phyloP scores from a whole-genome alignment of 2,329 filamentous ascomycete species.

The Exophiala alcalophila region DNA sequence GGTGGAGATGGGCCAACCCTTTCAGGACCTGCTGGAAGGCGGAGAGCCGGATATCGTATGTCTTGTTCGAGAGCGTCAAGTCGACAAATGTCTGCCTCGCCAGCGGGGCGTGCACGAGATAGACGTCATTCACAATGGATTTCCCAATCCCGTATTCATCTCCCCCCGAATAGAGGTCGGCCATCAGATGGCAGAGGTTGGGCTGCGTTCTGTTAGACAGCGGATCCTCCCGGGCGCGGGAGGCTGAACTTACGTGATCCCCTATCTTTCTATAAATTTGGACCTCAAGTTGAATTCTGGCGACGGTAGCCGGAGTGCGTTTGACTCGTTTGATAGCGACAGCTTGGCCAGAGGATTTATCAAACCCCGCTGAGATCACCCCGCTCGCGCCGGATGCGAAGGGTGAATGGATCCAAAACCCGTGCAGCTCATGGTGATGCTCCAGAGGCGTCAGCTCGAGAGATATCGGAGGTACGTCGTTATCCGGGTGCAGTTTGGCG shows the following conservation, averaged over 20 bases:
- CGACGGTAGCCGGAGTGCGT: constrained; percentile 7
- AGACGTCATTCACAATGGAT: constrained; percentile 16
- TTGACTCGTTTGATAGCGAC: constrained; percentile 19
- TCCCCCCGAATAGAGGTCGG: constrained; percentile 12
- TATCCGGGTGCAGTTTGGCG: constrained; percentile 2
- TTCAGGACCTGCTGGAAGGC: constrained; percentile 87
- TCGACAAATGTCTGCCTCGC: constrained; percentile 14
- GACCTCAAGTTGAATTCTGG: constrained; percentile 10
- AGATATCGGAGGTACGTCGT: constrained; percentile 11
- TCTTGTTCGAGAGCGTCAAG: constrained; percentile 5
- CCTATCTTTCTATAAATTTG: constrained; percentile 9
- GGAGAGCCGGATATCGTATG: constrained; percentile 5
- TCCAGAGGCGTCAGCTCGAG: constrained; percentile 15
- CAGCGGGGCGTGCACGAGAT: constrained; percentile 14
- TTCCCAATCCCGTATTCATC: constrained; percentile 13
- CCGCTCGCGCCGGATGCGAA: constrained; percentile 15
- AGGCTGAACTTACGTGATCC: constrained; percentile 8
- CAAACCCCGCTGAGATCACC: constrained; percentile 15
- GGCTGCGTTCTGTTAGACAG: not conserved
- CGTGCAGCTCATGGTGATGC: constrained; percentile 13
- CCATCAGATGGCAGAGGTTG: constrained; percentile 14
- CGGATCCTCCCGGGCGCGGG: not conserved
- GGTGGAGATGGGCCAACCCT: constrained; percentile 80
- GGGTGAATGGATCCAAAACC: constrained; percentile 17
- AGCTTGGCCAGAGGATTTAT: constrained; percentile 10